phyloP scores from a whole-genome alignment of 2,329 filamentous ascomycete genomes.

The Botrytis pseudocinerea region DNA sequence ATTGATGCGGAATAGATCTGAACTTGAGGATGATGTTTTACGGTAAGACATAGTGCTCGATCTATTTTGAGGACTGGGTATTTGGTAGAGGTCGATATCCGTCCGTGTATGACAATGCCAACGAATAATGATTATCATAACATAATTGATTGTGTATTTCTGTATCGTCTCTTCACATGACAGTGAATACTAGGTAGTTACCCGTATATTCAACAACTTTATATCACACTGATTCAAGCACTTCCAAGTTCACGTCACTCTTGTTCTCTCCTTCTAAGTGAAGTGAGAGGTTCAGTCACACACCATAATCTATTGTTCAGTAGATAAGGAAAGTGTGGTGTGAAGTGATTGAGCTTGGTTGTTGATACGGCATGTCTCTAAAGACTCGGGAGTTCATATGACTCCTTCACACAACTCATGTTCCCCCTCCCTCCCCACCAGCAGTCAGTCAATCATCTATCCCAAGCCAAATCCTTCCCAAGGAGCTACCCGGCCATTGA shows the following conservation, averaged over 20 bases:
- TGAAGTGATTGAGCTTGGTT: neutral
- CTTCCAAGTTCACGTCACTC: neutral
- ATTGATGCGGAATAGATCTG: neutral
- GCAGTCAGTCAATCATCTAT: constrained; percentile 1
- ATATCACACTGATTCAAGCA: neutral
- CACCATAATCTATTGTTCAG: neutral
- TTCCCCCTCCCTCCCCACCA: neutral
- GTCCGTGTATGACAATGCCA: neutral
- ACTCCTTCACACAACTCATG: neutral
- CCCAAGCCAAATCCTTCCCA: neutral
- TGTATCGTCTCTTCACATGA: constrained; percentile 11
- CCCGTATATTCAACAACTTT: neutral
- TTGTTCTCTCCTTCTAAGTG: neutral
- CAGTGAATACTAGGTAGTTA: neutral
- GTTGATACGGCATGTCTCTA: neutral
- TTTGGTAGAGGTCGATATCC: neutral
- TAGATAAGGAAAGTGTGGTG: neutral
- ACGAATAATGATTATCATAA: neutral
- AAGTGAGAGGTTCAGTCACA: neutral
- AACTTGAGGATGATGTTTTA: neutral
- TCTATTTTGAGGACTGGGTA: neutral
- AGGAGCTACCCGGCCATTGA: neutral
- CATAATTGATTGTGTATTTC: neutral
- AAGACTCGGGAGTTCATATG: neutral
- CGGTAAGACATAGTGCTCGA: neutral